Base-by-base conservation (phyloP, 352 stramenopile species). In the Thraustochytrium sp. region DNA sequence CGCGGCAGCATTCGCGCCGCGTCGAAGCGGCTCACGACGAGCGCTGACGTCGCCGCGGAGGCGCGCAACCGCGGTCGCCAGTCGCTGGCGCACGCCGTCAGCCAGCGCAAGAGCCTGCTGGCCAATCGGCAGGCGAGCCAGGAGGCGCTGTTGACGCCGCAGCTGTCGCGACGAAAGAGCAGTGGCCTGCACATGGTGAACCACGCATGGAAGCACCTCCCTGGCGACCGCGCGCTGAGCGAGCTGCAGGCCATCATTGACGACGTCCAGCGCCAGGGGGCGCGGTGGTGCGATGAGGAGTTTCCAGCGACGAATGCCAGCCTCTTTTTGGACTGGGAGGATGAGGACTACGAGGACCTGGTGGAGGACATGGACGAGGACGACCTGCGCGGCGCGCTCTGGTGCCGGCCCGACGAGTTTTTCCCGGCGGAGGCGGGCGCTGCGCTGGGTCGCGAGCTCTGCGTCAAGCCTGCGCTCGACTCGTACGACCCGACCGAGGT, bases 401-500 rank as follows among this genome's bases (percentile, higher is more conserved):
- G 68, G 68, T 80, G 31, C 26, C 68, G 68, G 31, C 68, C 68
- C 4, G 9, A 42, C 42, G 44, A 80, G 51, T 55, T 80, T 38
- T 44, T 68, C 26, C 44, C 68, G 9, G 11, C n/a, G 23, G 29
- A 46, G 4, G 68, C 38, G 21, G 53, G 2, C 21, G 0, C 5
- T 1, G 26, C 21, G 8, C 23, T 77, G 31, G 34, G 34, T 3
- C 65, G 36, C 23, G 11, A 13, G 26, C 40, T 77, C 42, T 77
- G 65, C 46, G 49, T 77, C 16, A 65, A 61, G 68, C 46, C 68
- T 3, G 29, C 68, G 11, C 44, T 4, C n/a, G 26, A 42, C 29
- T 29, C n/a, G 1, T 80, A 65, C 38, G 89, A 90, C 72, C 87
- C 90, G 2, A 84, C 82, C 53, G 91, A 94, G 85, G 88, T 94